Evolutionary conservation across 108 stramenopile species (phyloP).

Genomic region (Fragilaria radians): DNA sequence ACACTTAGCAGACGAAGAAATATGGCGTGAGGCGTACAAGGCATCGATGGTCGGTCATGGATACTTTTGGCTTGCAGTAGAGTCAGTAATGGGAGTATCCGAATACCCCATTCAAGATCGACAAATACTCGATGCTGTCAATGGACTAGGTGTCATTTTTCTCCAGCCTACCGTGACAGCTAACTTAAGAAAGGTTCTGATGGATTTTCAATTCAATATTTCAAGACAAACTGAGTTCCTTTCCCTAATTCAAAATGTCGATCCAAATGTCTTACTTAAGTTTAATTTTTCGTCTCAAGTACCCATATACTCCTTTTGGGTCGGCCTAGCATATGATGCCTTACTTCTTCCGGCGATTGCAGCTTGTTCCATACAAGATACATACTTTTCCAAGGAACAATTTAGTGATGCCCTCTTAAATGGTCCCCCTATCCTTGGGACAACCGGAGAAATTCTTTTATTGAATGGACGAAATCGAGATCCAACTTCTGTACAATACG

Average conservation of each 20-base stretch:
- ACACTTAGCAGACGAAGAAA: neutral
- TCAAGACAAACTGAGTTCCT: neutral
- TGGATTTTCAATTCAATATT: neutral
- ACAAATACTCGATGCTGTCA: neutral
- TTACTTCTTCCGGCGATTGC: neutral
- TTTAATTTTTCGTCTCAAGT: neutral
- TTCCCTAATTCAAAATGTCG: neutral
- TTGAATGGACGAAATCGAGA: neutral
- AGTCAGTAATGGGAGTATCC: conserved; percentile 10
- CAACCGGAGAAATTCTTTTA: neutral
- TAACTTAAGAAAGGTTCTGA: neutral
- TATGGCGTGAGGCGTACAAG: conserved; percentile 17
- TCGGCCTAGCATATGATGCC: neutral
- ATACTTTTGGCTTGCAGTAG: conserved; percentile 27
- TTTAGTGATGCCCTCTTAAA: neutral
- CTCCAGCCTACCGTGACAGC: neutral
- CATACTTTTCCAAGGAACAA: neutral
- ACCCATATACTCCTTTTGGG: neutral
- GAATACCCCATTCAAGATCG: neutral
- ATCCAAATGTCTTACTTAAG: neutral
- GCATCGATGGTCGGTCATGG: conserved; percentile 21
- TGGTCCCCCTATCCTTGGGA: neutral
- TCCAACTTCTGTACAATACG: neutral
- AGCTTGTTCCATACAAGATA: neutral
- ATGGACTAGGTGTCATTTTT: neutral